Percentiles rank a stretch among this genome's conserved stretches.
Conservation (phyloP, 306 rosid genomes). For the Nissolia schottii region DNA sequence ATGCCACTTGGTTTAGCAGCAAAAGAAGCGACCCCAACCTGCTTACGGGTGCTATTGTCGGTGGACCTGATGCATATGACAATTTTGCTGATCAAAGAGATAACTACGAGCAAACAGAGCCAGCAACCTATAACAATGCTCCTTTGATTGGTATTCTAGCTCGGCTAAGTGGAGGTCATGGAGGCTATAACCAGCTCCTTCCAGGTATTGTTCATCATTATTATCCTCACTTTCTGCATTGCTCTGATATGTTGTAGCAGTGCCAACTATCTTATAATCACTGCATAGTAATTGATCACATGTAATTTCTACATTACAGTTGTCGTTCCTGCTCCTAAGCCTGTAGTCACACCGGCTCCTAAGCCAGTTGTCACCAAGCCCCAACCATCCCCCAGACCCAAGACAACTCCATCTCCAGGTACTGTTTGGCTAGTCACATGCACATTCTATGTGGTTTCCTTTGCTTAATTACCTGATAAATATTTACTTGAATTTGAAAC, state of each 20-base stretch:
- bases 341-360: slow-evolving; percentile 46
- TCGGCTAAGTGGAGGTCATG: slow-evolving; percentile 59
- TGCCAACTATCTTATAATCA: not conserved
- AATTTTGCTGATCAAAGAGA: slow-evolving; percentile 94
- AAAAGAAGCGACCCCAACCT: slow-evolving; percentile 79
- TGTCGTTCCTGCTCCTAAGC: slow-evolving; percentile 45
- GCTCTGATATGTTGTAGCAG: not conserved
- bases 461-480: not conserved
- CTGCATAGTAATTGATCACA: not conserved
- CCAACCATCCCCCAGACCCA: slow-evolving; percentile 41
- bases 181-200: slow-evolving; percentile 77
- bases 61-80: slow-evolving; percentile 98
- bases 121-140: slow-evolving; percentile 99
- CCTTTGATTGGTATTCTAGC: slow-evolving; percentile 89
- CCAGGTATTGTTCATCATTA: slow-evolving; percentile 56
- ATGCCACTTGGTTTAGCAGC: slow-evolving; percentile 81
- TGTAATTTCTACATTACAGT: slow-evolving; percentile 36
- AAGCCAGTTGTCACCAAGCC: slow-evolving; percentile 43
- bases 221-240: not conserved
- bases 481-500: not conserved
- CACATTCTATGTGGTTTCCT: not conserved
- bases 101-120: slow-evolving; percentile 94
- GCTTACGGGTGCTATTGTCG: slow-evolving; percentile 86
- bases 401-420: slow-evolving; percentile 74
- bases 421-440: slow-evolving; percentile 4